Conservation (phyloP, 345 rosid species). For the Populus euphratica region DNA sequence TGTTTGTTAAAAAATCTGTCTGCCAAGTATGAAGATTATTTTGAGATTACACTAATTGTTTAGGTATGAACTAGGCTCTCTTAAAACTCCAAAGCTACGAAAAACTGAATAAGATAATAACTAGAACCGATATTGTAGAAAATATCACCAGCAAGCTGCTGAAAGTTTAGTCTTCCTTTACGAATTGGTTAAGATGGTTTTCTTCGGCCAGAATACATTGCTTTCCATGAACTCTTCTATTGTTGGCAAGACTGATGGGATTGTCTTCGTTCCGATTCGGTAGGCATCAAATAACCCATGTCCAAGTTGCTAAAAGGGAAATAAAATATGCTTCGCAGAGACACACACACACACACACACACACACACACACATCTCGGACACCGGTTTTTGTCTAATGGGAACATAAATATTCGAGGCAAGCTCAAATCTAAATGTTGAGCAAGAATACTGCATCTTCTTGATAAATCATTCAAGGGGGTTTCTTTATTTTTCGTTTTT, state of each 20-base stretch:
- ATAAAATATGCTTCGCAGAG: not conserved
- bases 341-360: not conserved
- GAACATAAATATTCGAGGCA: not conserved
- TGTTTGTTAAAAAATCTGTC: not conserved
- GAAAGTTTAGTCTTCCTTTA: not conserved
- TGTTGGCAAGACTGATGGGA: not conserved
- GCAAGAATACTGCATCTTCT: not conserved
- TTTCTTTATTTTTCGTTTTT: too few relatives aligned
- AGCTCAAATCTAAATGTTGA: not conserved
- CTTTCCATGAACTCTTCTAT: not conserved
- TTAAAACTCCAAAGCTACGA: too few relatives aligned
- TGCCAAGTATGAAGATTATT: not conserved
- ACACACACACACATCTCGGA: not conserved
- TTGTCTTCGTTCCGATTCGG: not conserved
- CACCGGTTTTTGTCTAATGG: not conserved
- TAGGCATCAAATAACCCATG: not conserved
- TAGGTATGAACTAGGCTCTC: too few relatives aligned
- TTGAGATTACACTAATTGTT: too few relatives aligned
- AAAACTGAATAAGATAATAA: not conserved
- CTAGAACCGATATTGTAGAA: not conserved
- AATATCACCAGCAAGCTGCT: not conserved
- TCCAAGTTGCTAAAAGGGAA: too few relatives aligned
- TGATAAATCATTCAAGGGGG: not conserved
- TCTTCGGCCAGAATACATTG: too few relatives aligned
- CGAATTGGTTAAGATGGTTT: not conserved